A percentile compares a stretch with the other conserved stretches of the same genome.
phyloP scores from a whole-genome alignment of 2,329 filamentous ascomycete species.

The Immersiporthe knoxdaviesiana region DNA sequence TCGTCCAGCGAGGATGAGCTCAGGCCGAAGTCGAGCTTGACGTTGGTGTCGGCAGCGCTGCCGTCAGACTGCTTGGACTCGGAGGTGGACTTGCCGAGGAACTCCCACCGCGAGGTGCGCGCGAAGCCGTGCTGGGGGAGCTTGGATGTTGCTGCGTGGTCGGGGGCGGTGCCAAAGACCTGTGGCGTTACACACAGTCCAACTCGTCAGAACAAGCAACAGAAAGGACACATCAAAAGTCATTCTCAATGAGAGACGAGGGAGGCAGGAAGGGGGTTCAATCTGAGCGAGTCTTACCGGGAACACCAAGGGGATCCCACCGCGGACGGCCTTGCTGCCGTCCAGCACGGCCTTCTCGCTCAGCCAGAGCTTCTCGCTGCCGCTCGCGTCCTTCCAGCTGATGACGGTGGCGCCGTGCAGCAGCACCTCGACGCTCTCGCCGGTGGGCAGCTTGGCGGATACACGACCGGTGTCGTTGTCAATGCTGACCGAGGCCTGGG shows the following conservation, averaged over 20 bases:
- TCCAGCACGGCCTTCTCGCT: constrained; percentile 81
- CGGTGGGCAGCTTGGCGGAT: constrained; percentile 79
- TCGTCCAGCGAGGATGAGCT: constrained; percentile 72
- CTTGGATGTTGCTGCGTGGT: constrained; percentile 74
- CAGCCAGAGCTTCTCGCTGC: constrained; percentile 83
- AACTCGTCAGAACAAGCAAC: background rate
- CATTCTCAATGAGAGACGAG: background rate
- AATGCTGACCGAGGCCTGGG: constrained; percentile 76
- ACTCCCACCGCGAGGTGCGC: constrained; percentile 88
- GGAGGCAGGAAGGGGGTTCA: constrained; percentile 6
- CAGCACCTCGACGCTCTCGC: constrained; percentile 83
- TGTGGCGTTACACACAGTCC: constrained; percentile 39
- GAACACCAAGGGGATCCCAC: constrained; percentile 91
- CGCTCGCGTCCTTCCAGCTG: constrained; percentile 84
- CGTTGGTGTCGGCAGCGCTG: constrained; percentile 58
- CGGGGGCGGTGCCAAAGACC: constrained; percentile 84
- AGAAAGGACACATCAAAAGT: background rate
- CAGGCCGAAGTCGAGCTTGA: constrained; percentile 96
- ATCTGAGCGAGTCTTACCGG: constrained; percentile 74
- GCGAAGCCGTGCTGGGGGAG: constrained; percentile 96
- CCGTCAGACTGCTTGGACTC: constrained; percentile 50
- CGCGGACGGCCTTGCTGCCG: constrained; percentile 85
- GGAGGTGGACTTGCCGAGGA: constrained; percentile 82
- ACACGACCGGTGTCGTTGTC: constrained; percentile 73
- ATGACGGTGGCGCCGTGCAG: constrained; percentile 92